Percentiles rank a stretch among this genome's conserved stretches.
These are phyloP conservation scores for Exophiala bonariae DNA, from an alignment of 2,329 filamentous ascomycete species.

Conservation along the genomic window DNA sequence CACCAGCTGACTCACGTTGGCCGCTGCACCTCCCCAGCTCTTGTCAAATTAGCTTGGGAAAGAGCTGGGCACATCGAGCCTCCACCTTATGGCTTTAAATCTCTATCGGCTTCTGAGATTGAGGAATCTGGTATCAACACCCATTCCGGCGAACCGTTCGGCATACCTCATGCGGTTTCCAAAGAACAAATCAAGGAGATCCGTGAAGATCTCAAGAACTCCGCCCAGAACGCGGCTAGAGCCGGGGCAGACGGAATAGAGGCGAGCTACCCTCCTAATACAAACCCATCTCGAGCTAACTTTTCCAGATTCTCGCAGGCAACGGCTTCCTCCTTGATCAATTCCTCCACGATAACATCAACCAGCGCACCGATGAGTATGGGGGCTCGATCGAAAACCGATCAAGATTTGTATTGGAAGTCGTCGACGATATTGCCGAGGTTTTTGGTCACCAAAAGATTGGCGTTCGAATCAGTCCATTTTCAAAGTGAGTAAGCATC, in stretches of 20 bases:
- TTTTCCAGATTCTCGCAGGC: not conserved
- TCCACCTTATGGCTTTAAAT: not conserved
- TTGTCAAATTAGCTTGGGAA: not conserved
- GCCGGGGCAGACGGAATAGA: not conserved
- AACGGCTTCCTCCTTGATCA: not conserved
- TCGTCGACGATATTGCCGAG: not conserved
- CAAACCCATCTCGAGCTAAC: not conserved
- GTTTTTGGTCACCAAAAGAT: not conserved
- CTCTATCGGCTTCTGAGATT: not conserved
- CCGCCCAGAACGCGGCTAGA: not conserved
- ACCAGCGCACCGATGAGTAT: not conserved
- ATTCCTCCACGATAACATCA: not conserved
- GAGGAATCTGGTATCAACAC: not conserved
- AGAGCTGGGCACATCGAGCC: not conserved
- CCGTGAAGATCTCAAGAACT: not conserved
- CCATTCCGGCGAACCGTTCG: not conserved
- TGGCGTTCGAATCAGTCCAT: not conserved
- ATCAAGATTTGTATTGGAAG: not conserved
- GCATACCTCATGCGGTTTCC: slow-evolving; percentile 19
- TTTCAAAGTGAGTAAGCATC: not conserved
- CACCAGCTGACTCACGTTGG: not conserved
- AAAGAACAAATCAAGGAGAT: not conserved
- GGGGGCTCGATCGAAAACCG: not conserved
- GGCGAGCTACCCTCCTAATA: slow-evolving; percentile 34
- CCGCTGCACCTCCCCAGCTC: not conserved